A percentile compares a stretch with the other conserved stretches of the same genome.
phyloP scores from a whole-genome alignment of 176 grass and related monocot genomes.

The Oropetium thomaeum region DNA sequence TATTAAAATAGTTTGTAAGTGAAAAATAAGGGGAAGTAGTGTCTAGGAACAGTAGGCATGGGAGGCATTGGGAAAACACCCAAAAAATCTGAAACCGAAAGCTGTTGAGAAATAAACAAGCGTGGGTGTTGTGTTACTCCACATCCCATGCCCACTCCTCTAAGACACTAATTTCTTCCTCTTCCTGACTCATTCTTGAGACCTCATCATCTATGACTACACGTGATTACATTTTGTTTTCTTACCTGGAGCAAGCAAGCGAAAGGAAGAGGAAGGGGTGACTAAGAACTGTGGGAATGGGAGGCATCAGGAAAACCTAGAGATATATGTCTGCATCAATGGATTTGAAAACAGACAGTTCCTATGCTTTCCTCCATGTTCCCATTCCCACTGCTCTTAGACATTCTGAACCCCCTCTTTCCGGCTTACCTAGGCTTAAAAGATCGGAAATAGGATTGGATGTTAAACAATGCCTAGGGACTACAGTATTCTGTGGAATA shows the following conservation, averaged over 20 bases:
- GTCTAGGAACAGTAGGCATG: constrained; percentile 6
- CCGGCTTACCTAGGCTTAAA: neutral
- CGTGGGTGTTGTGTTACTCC: constrained; percentile 31
- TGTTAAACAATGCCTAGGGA: neutral
- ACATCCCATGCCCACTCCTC: constrained; percentile 26
- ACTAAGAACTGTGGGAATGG: constrained; percentile 22
- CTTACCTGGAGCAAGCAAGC: neutral
- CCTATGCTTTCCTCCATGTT: constrained; percentile 35
- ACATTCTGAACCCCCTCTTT: constrained; percentile 8
- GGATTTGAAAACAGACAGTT: neutral
- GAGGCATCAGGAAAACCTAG: constrained; percentile 26
- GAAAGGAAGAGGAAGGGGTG: constrained; percentile 27
- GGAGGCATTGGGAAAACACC: constrained; percentile 26
- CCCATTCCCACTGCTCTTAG: constrained; percentile 21
- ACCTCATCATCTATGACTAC: neutral
- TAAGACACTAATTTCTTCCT: constrained; percentile 31
- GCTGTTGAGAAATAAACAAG: neutral
- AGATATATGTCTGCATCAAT: neutral
- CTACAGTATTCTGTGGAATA: constrained; percentile 4
- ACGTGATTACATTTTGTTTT: neutral
- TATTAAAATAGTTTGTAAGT: neutral
- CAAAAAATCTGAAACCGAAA: neutral
- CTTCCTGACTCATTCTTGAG: neutral
- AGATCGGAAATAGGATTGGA: neutral
- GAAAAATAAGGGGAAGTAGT: constrained; percentile 24